phyloP scores from a whole-genome alignment of 805 yeast species.

The Zygosaccharomyces bisporus region DNA sequence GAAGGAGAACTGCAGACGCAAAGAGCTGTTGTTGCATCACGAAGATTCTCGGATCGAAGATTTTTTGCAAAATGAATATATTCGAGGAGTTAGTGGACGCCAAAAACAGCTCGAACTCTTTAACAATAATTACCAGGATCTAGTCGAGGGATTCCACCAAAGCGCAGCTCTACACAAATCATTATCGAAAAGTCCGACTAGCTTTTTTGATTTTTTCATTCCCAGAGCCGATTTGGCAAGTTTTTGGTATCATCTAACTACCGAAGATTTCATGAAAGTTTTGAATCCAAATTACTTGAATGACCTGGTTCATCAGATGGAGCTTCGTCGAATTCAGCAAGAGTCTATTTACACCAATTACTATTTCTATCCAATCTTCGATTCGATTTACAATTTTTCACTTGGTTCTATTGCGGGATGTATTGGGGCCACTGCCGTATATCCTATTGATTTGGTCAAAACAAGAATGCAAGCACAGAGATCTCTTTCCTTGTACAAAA shows the following conservation, averaged over 20 bases:
- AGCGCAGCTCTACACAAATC: slow-evolving; percentile 14
- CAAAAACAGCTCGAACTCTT: slow-evolving; percentile 25
- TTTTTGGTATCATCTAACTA: slow-evolving; percentile 29
- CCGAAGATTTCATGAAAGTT: slow-evolving; percentile 41
- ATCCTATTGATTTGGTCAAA: slow-evolving; percentile 93
- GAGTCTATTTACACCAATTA: slow-evolving; percentile 36
- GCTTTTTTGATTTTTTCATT: slow-evolving; percentile 21
- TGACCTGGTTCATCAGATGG: slow-evolving; percentile 34
- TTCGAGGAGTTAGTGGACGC: slow-evolving; percentile 21
- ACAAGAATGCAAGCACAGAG: slow-evolving; percentile 97
- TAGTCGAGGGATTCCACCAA: slow-evolving; percentile 24
- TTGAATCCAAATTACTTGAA: slow-evolving; percentile 41
- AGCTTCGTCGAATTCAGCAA: slow-evolving; percentile 27
- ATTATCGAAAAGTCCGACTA: slow-evolving; percentile 7
- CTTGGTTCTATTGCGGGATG: slow-evolving; percentile 96
- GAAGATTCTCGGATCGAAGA: slow-evolving; percentile 28
- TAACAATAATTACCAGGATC: slow-evolving; percentile 28
- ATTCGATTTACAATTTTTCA: slow-evolving; percentile 79
- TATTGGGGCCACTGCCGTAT: slow-evolving; percentile 95
- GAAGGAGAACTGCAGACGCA: slow-evolving; percentile 27
- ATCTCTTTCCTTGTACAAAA: slow-evolving; percentile 62
- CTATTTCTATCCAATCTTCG: slow-evolving; percentile 63
- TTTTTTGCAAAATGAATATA: slow-evolving; percentile 30
- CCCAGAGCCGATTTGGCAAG: slow-evolving; percentile 19
- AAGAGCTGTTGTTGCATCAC: slow-evolving; percentile 24